Evolutionary conservation across 1,284 basidiomycete species (phyloP).

Genomic region (Rhodotorula sp.): DNA sequence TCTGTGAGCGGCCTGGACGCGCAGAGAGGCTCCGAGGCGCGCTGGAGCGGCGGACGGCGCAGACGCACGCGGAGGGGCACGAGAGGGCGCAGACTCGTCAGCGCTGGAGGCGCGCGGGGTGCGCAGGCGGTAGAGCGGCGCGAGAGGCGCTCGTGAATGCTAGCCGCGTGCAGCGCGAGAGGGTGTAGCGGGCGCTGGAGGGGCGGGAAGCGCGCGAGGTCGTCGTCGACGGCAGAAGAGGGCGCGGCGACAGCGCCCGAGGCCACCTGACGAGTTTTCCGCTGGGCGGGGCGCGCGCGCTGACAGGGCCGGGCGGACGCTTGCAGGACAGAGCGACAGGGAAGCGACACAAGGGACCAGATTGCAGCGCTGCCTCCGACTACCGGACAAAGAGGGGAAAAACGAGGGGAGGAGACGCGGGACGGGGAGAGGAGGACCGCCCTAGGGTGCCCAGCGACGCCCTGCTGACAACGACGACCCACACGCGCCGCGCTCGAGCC

Average conservation of each 20-base stretch:
- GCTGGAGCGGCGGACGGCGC: neutral
- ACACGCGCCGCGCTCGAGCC: neutral
- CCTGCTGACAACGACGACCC: neutral
- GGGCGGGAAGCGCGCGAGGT: neutral
- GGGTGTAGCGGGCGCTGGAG: neutral
- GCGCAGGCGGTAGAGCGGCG: neutral
- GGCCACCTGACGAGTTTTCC: neutral
- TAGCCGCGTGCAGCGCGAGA: neutral
- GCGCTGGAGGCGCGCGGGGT: neutral
- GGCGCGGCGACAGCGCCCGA: conserved; percentile 4
- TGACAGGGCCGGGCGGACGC: neutral
- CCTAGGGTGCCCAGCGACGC: neutral
- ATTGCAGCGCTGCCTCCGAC: conserved; percentile 10
- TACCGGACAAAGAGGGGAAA: neutral
- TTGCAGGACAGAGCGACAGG: neutral
- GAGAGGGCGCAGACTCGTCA: neutral
- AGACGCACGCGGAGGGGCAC: neutral
- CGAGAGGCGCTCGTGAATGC: neutral
- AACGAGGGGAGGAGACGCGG: neutral
- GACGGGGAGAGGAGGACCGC: neutral
- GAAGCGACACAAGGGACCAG: neutral
- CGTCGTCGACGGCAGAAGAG: neutral
- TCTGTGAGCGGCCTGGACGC: neutral
- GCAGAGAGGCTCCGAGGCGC: accelerated
- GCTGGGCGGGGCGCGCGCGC: neutral